Evolutionary conservation across 305 asterid genomes (phyloP).

Genomic region (Fraxinus latifolia): DNA sequence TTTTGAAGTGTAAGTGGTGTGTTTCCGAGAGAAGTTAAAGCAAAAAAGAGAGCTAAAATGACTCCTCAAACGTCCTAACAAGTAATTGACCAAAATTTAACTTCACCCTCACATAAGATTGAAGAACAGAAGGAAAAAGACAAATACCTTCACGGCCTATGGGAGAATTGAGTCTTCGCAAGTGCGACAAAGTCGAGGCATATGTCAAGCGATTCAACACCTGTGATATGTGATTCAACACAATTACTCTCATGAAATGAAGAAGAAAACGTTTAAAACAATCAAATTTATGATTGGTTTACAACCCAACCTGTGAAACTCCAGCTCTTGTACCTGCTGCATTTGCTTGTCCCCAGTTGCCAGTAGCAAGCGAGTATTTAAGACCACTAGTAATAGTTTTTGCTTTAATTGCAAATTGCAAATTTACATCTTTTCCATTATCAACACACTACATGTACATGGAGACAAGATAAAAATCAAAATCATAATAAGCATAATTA

Average conservation of each 20-base stretch:
- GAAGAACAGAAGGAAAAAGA: not conserved
- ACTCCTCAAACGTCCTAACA: not conserved
- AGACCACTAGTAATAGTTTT: constrained; percentile 95
- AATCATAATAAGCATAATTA: constrained; percentile 15
- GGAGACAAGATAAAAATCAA: constrained; percentile 16
- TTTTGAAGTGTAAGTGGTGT: not conserved
- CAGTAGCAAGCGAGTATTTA: constrained; percentile 92
- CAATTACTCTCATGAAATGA: constrained; percentile 11
- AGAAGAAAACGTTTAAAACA: not conserved
- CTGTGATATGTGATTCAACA: constrained; percentile 36
- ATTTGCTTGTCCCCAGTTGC: constrained; percentile 99
- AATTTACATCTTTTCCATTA: constrained; percentile 95
- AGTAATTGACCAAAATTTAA: not conserved
- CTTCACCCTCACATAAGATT: constrained; percentile 1
- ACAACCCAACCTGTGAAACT: constrained; percentile 77
- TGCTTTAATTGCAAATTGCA: constrained; percentile 97
- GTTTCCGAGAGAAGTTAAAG: not conserved
- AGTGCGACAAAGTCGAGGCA: constrained; percentile 95
- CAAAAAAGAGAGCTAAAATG: not conserved
- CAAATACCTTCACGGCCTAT: constrained; percentile 93
- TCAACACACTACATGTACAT: constrained; percentile 73
- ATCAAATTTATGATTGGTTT: constrained; percentile 5
- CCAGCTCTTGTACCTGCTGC: constrained; percentile 98
- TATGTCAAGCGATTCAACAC: constrained; percentile 96
- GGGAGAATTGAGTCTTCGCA: constrained; percentile 93